These are phyloP conservation scores for Penicillium brasilianum DNA, from an alignment of 2,329 filamentous ascomycete species.

Conservation along the genomic window DNA sequence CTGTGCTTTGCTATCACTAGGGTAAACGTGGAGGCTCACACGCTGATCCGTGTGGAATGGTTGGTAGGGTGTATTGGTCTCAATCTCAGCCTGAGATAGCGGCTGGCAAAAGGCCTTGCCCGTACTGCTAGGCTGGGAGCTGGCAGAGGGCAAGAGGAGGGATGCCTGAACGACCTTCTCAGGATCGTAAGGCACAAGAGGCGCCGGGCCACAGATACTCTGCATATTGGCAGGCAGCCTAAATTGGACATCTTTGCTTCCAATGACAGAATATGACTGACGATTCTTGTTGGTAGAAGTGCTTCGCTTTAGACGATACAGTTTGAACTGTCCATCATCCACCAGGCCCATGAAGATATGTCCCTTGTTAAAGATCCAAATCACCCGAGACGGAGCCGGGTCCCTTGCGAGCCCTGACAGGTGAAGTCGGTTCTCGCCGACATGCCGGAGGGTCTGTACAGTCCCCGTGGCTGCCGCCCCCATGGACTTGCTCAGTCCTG, in stretches of 20 bases:
- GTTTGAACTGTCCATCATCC: conserved; percentile 51
- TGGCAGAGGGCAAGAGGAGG: conserved; percentile 48
- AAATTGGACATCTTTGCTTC: conserved; percentile 68
- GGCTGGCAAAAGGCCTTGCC: conserved; percentile 54
- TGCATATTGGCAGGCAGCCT: conserved; percentile 68
- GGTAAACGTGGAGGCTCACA: conserved; percentile 75
- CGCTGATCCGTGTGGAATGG: conserved; percentile 92
- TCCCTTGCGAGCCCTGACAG: conserved; percentile 47
- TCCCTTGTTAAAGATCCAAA: conserved; percentile 52
- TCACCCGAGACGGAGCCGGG: conserved; percentile 49
- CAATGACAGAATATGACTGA: conserved; percentile 58
- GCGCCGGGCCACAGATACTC: conserved; percentile 60
- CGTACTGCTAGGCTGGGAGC: conserved; percentile 50
- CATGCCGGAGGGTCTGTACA: conserved; percentile 54
- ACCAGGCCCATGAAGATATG: conserved; percentile 51
- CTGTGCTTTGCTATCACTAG: conserved; percentile 49
- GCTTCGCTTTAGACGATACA: conserved; percentile 50
- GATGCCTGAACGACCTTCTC: conserved; percentile 41
- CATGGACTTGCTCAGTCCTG: conserved; percentile 57
- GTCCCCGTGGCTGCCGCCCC: conserved; percentile 56
- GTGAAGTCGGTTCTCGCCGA: conserved; percentile 55
- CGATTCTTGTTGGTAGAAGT: conserved; percentile 60
- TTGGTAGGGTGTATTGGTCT: conserved; percentile 93
- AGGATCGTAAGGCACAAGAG: conserved; percentile 62
- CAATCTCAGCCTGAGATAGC: conserved; percentile 83